Evolutionary conservation across 2,329 filamentous ascomycete species (phyloP).

Genomic region (Phyllosticta capitalensis): DNA sequence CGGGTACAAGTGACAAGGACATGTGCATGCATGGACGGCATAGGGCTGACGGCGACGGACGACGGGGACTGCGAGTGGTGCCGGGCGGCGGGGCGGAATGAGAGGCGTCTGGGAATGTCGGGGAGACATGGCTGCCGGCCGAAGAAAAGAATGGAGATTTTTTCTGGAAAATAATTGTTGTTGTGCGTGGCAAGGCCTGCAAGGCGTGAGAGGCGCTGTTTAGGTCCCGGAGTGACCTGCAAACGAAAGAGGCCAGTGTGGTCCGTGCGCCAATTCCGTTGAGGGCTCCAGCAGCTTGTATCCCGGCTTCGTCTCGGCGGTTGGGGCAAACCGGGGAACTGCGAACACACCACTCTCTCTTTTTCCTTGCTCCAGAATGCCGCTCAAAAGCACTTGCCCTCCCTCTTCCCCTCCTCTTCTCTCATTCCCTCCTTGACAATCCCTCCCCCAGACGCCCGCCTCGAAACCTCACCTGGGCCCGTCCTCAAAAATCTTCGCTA

Average conservation of each 20-base stretch:
- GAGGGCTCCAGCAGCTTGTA: not conserved
- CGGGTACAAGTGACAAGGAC: not conserved
- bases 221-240: not conserved
- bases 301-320: constrained; percentile 4
- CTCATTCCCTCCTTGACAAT: constrained; percentile 13
- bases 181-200: no score
- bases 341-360: constrained; percentile 2
- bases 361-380: constrained; percentile 3
- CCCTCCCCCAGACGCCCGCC: not conserved
- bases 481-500: not conserved
- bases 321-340: constrained; percentile 9
- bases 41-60: not conserved
- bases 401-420: constrained; percentile 18
- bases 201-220: no score
- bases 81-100: no score
- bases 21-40: constrained; percentile 1
- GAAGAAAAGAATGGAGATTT: not conserved
- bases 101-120: no score
- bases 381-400: constrained; percentile 10
- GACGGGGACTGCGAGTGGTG: not conserved
- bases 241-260: not conserved
- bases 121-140: no score
- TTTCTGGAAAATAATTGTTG: no score
- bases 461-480: not conserved
- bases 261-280: constrained; percentile 11